Evolutionary conservation across 2,329 filamentous ascomycete genomes (phyloP).

Genomic region (Cladosporium halotolerans): DNA sequence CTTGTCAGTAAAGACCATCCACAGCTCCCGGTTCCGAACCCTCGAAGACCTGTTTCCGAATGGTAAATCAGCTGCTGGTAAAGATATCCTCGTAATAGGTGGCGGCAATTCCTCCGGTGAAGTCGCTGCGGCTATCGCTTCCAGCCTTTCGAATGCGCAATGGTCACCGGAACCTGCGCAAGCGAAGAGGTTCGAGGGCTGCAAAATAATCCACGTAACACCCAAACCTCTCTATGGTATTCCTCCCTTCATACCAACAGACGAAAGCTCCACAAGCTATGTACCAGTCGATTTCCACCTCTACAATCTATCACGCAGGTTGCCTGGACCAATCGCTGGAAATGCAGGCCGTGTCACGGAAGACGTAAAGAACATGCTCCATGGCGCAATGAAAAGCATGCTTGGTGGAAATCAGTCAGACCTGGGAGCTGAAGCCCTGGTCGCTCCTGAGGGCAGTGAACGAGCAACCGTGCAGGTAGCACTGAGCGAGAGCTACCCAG

Average conservation of each 20-base stretch:
- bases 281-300: conserved; percentile 66
- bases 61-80: conserved; percentile 28
- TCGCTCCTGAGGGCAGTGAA: conserved; percentile 11
- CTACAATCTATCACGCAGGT: conserved; percentile 62
- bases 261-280: conserved; percentile 45
- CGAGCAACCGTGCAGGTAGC: conserved; percentile 53
- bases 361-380: conserved; percentile 37
- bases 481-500: conserved; percentile 65
- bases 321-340: conserved; percentile 53
- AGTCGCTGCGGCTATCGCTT: conserved; percentile 64
- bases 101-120: conserved; percentile 81
- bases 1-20: conserved; percentile 46
- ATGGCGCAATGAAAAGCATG: conserved; percentile 26
- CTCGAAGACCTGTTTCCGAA: conserved; percentile 34
- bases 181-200: conserved; percentile 31
- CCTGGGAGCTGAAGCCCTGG: conserved; percentile 22
- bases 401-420: conserved; percentile 43
- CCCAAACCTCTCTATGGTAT: conserved; percentile 68
- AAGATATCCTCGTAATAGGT: conserved; percentile 67
- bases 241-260: conserved; percentile 45
- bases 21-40: conserved; percentile 62
- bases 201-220: conserved; percentile 61
- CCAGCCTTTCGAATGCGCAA: conserved; percentile 59
- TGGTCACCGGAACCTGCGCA: conserved; percentile 42
- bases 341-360: conserved; percentile 58